phyloP scores from a whole-genome alignment of 2,329 filamentous ascomycete species.

The Aspergillus uvarum region DNA sequence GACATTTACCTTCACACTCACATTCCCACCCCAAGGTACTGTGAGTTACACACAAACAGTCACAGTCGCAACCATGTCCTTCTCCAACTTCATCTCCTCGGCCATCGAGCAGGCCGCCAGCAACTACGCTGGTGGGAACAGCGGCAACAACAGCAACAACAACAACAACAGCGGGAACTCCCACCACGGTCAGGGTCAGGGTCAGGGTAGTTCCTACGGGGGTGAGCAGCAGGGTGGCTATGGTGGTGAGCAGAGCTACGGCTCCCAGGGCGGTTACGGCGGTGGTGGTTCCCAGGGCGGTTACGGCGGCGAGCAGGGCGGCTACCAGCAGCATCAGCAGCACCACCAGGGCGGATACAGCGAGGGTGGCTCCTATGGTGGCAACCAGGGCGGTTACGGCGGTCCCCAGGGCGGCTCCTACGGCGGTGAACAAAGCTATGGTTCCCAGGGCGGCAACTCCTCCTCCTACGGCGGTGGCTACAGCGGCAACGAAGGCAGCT shows the following conservation, averaged over 20 bases:
- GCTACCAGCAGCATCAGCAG: too few species aligned
- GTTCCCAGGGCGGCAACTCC: too few species aligned
- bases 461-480: too few species aligned
- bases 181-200: neutral
- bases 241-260: neutral
- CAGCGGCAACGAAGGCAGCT: neutral
- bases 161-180: neutral
- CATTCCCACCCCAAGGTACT: neutral
- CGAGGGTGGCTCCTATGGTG: neutral
- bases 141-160: neutral
- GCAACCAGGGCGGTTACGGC: neutral
- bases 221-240: neutral
- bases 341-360: too few species aligned
- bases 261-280: neutral
- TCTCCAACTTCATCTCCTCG: slow-evolving; percentile 19
- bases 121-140: slow-evolving; percentile 8
- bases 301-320: neutral
- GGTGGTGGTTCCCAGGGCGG: neutral
- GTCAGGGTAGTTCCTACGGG: neutral
- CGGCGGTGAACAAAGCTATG: neutral
- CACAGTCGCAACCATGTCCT: slow-evolving; percentile 22
- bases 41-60: neutral
- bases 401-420: neutral
- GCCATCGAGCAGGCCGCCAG: slow-evolving; percentile 16
- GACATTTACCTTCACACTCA: neutral